Base-by-base conservation (phyloP, 106 monocot genomes). In the Dioscorea alata region DNA sequence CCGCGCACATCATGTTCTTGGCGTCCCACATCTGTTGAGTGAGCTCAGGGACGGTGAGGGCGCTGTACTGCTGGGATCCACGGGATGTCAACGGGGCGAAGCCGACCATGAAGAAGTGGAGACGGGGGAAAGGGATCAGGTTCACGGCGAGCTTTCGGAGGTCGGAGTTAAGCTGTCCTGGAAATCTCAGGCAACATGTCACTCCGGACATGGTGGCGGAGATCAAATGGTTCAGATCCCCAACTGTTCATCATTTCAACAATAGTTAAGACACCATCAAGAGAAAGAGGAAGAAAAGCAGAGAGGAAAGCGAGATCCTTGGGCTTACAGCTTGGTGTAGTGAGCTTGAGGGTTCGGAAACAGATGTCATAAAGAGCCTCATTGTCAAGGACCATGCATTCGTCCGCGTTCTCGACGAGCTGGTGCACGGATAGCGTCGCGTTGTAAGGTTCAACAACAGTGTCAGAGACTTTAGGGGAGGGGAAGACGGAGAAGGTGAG, bases 1-100 rank as follows among this genome's bases (percentile, higher is more conserved):
- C 87, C 1, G 83, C 87, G 59, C 87, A 88, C 87, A 81, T 83
- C 87, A 83, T 88, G 83, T 88, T 88, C 76, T 88, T 88, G 13
- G 87, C 63, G 22, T 88, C 87, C 83, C 87, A 88, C 87, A 81
- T 88, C 52, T 88, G 80, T 57, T 88, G 83, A 25, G 87, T 81
- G 25, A 83, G 80, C 64, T 88, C 87, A 4, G 87, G 87, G 20
- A 87, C 80, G 4, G 83, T 87, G 57, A 87, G 80, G 22, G 87
- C 67, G 7, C 78, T 70, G 72, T 83, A 87, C 53, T 87, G 87
- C 80, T 87, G 87, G 1, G 82, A 87, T 3, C 87, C 87, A 18
- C 79, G 73, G 32, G 87, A 82, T 17, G 87, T 87, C 18, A 87
- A n/a, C 0, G 87, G 87, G 53, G 87, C 82, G 24, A 87, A 87